These are phyloP conservation scores for Clausena lansium DNA, from an alignment of 345 rosid genomes.

Conservation along the genomic window DNA sequence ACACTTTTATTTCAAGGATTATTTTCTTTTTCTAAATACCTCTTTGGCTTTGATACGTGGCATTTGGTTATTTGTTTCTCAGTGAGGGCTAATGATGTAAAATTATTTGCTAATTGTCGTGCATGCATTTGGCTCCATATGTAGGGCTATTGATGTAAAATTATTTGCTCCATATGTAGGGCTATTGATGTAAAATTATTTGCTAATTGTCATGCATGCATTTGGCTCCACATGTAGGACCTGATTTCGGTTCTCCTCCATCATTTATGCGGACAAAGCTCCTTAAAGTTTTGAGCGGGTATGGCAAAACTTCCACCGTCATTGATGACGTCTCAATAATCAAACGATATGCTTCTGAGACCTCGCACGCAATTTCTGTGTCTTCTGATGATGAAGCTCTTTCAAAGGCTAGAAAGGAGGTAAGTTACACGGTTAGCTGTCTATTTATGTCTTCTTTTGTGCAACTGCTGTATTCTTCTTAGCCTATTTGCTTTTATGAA, in stretches of 20 bases:
- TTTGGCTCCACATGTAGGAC: constrained; percentile 52
- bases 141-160: constrained; percentile 40
- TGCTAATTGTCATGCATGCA: constrained; percentile 14
- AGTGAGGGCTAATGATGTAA: neutral
- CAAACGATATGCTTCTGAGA: constrained; percentile 70
- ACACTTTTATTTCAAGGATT: neutral
- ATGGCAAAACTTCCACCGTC: constrained; percentile 70
- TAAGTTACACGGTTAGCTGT: constrained; percentile 19
- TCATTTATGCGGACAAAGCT: constrained; percentile 61
- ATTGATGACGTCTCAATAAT: constrained; percentile 66
- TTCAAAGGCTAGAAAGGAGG: constrained; percentile 78
- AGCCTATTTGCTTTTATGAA: constrained; percentile 8
- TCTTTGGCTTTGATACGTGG: neutral
- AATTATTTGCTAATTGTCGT: constrained; percentile 10
- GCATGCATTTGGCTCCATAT: constrained; percentile 17
- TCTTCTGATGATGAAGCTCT: constrained; percentile 83
- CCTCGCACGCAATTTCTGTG: constrained; percentile 77
- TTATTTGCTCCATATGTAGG: constrained; percentile 9
- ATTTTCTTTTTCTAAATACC: neutral
- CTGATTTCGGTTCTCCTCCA: constrained; percentile 84
- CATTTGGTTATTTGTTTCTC: neutral
- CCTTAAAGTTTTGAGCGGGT: constrained; percentile 62
- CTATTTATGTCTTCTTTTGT: neutral
- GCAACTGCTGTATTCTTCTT: neutral
- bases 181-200: neutral